Percentiles rank a stretch among this genome's conserved stretches.
Conservation (phyloP, 208 protist species). For the Naegleria gruberi region DNA sequence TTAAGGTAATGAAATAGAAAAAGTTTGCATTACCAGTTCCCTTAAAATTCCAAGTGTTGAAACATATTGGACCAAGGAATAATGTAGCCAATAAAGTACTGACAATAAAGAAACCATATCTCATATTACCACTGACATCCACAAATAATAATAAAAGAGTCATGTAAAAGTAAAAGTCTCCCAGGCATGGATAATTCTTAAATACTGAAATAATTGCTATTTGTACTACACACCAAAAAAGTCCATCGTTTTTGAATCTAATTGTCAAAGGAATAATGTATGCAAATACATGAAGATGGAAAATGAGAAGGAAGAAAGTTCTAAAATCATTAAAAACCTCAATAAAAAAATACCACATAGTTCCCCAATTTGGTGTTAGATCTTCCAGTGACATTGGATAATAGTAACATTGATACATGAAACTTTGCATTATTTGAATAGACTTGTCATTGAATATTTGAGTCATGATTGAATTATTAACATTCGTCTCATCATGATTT, state of each 20-base stretch:
- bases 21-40: slow-evolving; percentile 57
- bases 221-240: slow-evolving; percentile 33
- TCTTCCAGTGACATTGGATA: slow-evolving; percentile 39
- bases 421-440: slow-evolving; percentile 26
- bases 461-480: background rate
- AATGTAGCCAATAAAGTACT: slow-evolving; percentile 31
- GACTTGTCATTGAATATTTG: background rate
- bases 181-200: slow-evolving; percentile 43
- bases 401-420: slow-evolving; percentile 33
- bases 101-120: slow-evolving; percentile 31
- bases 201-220: slow-evolving; percentile 42
- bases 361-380: slow-evolving; percentile 49
- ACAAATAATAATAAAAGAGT: slow-evolving; percentile 25
- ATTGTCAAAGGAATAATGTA: slow-evolving; percentile 37
- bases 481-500: background rate
- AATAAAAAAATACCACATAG: slow-evolving; percentile 59
- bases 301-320: slow-evolving; percentile 49
- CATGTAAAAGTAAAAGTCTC: slow-evolving; percentile 34
- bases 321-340: slow-evolving; percentile 53
- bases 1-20: slow-evolving; percentile 51
- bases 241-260: slow-evolving; percentile 31
- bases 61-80: slow-evolving; percentile 37
- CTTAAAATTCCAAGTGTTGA: slow-evolving; percentile 41
- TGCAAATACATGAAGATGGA: slow-evolving; percentile 44
- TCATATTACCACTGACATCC: slow-evolving; percentile 11